Evolutionary conservation across 257 asterid genomes (phyloP), one percentile per base, ranked within the genome.

Genomic region (Lavandula angustifolia): DNA sequence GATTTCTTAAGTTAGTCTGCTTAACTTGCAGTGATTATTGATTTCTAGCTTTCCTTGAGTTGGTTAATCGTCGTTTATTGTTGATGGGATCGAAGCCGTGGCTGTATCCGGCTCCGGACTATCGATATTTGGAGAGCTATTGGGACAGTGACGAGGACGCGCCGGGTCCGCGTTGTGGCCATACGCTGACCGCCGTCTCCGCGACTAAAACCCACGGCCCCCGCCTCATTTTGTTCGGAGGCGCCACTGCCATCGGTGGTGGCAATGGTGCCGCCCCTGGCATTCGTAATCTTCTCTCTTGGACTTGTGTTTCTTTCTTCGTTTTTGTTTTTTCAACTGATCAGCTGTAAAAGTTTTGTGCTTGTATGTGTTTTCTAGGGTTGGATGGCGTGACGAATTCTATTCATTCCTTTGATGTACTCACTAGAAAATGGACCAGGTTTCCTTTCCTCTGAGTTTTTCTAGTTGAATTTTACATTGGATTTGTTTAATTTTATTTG

Each of bases 361-460:
- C 16, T 62, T 55, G 44, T 41, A 46, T 70, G 53, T 38, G 9
- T 34, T 75, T 49, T 76, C 41, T 83, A 94, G 99, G 99, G 79
- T 81, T 94, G 68, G 99, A 76, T 78, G 99, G 97, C 40, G 99
- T 90, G 44, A 94, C 99, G 54, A 90, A 90, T 85, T 76, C 83
- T 48, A 50, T 90, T 67, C 97, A 90, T 74, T 90, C 96, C 0
- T 94, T 86, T 64, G 97, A 94, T 70, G 89, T 90, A 66, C 96
- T 87, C 58, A 90, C 99, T 17, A 81, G 97, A 73, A 94, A 90
- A 80, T 94, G 99, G 99, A 84, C 87, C 78, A 87, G 99, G 99
- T 73, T 32, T 55, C 42, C 35, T 6, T 70, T 41, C 32, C 46
- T 60, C 29, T 13, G 3, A 4, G 41, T 5, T 8, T 9, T 38